A percentile compares a stretch with the other conserved stretches of the same genome.
These are phyloP conservation scores for Alternaria longipes DNA, from an alignment of 2,329 filamentous ascomycete genomes.

Conservation along the genomic window DNA sequence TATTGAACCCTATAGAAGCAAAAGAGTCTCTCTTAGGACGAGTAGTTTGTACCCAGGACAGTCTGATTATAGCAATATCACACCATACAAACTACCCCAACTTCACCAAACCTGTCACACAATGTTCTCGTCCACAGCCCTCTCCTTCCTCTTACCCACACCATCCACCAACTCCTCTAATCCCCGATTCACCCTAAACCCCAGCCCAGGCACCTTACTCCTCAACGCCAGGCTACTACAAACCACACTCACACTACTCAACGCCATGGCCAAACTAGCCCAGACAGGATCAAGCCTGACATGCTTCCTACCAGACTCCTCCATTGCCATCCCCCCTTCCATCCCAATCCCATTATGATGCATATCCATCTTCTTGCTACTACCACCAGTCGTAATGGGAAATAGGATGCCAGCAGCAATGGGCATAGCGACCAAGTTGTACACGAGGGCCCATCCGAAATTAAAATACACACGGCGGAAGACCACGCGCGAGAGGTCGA, in stretches of 20 bases:
- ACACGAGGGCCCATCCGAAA: constrained; percentile 84
- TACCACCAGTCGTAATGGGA: constrained; percentile 59
- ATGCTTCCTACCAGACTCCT: constrained; percentile 58
- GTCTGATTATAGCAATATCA: not conserved
- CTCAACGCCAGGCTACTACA: constrained; percentile 79
- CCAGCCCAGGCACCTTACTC: constrained; percentile 55
- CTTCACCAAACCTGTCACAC: not conserved
- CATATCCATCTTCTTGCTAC: constrained; percentile 57
- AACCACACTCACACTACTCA: constrained; percentile 90
- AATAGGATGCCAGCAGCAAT: constrained; percentile 84
- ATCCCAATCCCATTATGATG: constrained; percentile 43
- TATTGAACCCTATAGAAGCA: too few species aligned
- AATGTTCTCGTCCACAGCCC: not conserved
- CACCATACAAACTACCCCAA: not conserved
- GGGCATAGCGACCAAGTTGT: constrained; percentile 80
- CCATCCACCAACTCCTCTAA: not conserved
- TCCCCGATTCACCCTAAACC: constrained; percentile 46
- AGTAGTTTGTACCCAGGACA: too few species aligned
- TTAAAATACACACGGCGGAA: constrained; percentile 84
- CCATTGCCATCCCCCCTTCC: constrained; percentile 50
- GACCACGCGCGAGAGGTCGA: constrained; percentile 74
- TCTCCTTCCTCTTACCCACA: not conserved
- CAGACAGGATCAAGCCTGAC: constrained; percentile 79
- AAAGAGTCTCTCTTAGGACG: too few species aligned
- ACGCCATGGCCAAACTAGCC: constrained; percentile 91